A percentile compares a stretch with the other conserved stretches of the same genome.
Evolutionary conservation across 441 rosid species (phyloP).

Genomic region (Bocquillonia castaneifolia): DNA sequence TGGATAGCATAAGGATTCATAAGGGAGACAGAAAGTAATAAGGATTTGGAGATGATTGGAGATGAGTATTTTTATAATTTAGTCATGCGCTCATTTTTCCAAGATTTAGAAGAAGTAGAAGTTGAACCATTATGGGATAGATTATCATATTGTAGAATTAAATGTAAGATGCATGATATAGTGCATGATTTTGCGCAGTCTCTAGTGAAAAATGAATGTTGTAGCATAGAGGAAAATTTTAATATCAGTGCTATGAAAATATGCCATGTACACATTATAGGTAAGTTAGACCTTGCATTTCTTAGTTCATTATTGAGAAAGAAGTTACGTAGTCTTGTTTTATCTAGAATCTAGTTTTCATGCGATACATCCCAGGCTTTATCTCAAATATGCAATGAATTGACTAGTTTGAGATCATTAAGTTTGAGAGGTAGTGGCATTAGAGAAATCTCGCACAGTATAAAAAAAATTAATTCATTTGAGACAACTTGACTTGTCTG

Average conservation of each 20-base stretch:
- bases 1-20: conserved; percentile 17
- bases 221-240: not conserved
- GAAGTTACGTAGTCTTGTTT: not conserved
- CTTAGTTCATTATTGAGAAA: not conserved
- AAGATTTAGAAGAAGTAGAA: not conserved
- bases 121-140: too few relatives aligned
- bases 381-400: not conserved
- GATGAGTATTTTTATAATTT: not conserved
- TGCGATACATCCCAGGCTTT: too few relatives aligned
- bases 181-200: not conserved
- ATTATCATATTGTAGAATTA: too few relatives aligned
- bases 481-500: not conserved
- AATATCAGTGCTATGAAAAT: not conserved
- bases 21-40: not conserved
- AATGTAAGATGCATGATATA: not conserved
- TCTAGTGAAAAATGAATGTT: not conserved
- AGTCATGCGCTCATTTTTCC: not conserved
- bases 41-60: not conserved
- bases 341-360: not conserved
- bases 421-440: not conserved
- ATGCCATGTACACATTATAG: too few relatives aligned
- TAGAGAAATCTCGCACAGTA: not conserved
- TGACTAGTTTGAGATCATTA: not conserved
- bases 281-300: not conserved
- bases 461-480: not conserved